Evolutionary conservation across 164 flowering plant species (phyloP), one percentile per base, ranked within the genome.

Genomic region (Sedum album): DNA sequence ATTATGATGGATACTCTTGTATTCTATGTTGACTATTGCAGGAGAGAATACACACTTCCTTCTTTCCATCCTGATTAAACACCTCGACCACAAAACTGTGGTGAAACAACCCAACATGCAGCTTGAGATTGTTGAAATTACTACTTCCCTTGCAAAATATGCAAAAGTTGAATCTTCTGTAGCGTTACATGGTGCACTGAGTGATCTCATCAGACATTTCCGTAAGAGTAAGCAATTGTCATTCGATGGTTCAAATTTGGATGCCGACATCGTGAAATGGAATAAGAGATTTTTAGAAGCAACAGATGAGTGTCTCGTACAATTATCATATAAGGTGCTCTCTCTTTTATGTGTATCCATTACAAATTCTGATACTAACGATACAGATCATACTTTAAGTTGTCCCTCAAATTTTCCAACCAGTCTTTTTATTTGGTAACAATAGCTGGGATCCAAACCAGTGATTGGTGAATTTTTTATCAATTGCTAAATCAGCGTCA

Each of bases 51-150:
- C 88, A 46, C 96, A 90, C 75, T 77, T 85, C 65, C 72, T 92
- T 79, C 73, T 95, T 38, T 85, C 97, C 66, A 82, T 83, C 69
- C 76, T 95, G 71, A 73, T 95, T 62, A 95, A 92, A 81, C 99
- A 92, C 77, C 88, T 95, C 71, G 99, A 90, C 74, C 97, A 95
- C 74, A 90, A 89, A 78, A 86, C 77, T 78, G 97, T 95, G 46
- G 79, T 85, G 42, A 89, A 89, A 77, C 79, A 84, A 70, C 96
- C 96, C 6, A 81, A 77, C 46, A 89, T 92, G 94, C 98, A 90
- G 80, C 81, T 95, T 31, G 84, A 88, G 67, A 86, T 95, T 76
- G 78, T 92, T 62, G 78, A 80, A 73, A 88, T 95, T 66, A 81
- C 85, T 49, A 82, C 91, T 25, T 75, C 77, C 68, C 89, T 95